Percentiles rank a stretch among this genome's conserved stretches.
These are phyloP conservation scores for Cytospora chrysosperma DNA, from an alignment of 2,329 filamentous ascomycete species.

Conservation along the genomic window DNA sequence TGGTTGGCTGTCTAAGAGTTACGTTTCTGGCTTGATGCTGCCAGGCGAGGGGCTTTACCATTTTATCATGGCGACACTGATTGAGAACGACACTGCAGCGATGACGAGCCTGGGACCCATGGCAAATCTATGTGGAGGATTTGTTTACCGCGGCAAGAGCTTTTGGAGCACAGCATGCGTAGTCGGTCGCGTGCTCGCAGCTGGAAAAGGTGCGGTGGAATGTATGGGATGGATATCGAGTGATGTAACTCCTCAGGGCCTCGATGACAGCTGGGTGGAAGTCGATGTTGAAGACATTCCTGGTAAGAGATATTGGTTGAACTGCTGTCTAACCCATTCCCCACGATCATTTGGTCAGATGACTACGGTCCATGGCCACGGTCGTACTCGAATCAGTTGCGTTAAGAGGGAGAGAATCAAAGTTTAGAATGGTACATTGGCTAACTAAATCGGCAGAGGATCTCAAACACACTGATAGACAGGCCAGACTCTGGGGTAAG, in stretches of 20 bases:
- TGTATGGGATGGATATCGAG: constrained; percentile 70
- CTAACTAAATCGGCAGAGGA: constrained; percentile 40
- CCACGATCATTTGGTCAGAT: neutral
- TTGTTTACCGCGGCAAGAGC: constrained; percentile 61
- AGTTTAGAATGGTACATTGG: neutral
- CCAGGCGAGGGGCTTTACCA: constrained; percentile 63
- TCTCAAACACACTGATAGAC: constrained; percentile 49
- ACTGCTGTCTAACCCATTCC: neutral
- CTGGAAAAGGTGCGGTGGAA: constrained; percentile 59
- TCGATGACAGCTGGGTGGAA: constrained; percentile 58
- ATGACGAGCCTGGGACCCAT: constrained; percentile 58
- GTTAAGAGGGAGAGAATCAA: no score
- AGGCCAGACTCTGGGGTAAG: constrained; percentile 63
- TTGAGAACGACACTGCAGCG: constrained; percentile 63
- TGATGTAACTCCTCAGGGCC: constrained; percentile 52
- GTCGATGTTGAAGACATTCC: constrained; percentile 54
- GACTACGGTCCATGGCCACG: neutral
- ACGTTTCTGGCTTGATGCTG: constrained; percentile 63
- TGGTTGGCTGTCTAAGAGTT: constrained; percentile 68
- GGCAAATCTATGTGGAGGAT: constrained; percentile 63
- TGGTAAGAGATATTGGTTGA: constrained; percentile 40
- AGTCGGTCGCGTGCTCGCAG: constrained; percentile 63
- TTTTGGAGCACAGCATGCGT: constrained; percentile 69
- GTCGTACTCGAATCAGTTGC: neutral
- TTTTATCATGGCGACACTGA: constrained; percentile 63